phyloP scores from a whole-genome alignment of 2,329 filamentous ascomycete species.

The Mycosphaerella sp. region DNA sequence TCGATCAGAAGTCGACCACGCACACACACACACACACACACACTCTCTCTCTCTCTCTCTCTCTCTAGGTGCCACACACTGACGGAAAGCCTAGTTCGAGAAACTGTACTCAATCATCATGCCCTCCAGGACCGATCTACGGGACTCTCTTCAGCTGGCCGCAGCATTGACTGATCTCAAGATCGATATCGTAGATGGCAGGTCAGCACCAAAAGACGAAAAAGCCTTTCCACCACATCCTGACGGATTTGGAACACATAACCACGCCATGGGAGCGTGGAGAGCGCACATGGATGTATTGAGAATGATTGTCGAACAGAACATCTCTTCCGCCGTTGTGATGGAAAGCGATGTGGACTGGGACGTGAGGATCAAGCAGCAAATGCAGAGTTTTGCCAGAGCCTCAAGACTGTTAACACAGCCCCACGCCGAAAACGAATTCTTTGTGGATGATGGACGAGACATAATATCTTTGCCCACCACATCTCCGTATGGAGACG shows the following conservation, averaged over 20 bases:
- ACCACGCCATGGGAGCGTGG: slow-evolving; percentile 10
- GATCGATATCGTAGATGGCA: slow-evolving; percentile 44
- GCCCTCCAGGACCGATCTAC: slow-evolving; percentile 46
- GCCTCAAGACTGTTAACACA: slow-evolving; percentile 36
- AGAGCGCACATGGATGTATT: slow-evolving; percentile 21
- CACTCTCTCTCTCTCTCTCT: too few species aligned
- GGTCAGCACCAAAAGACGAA: slow-evolving; percentile 29
- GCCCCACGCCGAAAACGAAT: slow-evolving; percentile 6
- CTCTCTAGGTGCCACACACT: background rate
- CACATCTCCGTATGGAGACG: slow-evolving; percentile 24
- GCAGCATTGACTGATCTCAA: slow-evolving; percentile 42
- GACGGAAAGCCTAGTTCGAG: slow-evolving; percentile 37
- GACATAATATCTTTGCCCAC: slow-evolving; percentile 10
- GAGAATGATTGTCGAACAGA: slow-evolving; percentile 33
- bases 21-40: too few species aligned
- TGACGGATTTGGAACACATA: background rate
- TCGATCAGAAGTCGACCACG: too few species aligned
- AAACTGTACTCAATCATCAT: slow-evolving; percentile 48
- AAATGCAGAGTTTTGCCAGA: slow-evolving; percentile 33
- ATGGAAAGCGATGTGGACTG: slow-evolving; percentile 43
- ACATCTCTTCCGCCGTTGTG: slow-evolving; percentile 37
- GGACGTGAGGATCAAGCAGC: slow-evolving; percentile 39
- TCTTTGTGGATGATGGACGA: slow-evolving; percentile 9
- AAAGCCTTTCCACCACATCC: slow-evolving; percentile 31
- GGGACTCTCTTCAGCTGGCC: slow-evolving; percentile 45